Conservation (phyloP, 2,329 filamentous ascomycete genomes). For the Penicillium oxalicum region DNA sequence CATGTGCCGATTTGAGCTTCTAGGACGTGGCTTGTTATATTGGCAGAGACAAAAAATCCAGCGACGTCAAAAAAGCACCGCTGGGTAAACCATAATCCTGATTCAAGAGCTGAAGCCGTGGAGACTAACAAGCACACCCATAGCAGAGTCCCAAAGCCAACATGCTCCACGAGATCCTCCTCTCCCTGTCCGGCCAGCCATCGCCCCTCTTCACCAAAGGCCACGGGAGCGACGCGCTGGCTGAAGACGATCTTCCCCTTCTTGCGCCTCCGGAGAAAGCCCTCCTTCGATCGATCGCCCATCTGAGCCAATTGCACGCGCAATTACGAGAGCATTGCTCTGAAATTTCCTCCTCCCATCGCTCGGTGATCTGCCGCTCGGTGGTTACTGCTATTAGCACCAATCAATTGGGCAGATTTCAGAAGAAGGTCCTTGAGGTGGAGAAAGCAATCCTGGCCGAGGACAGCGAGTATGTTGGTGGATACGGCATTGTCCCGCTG, state of each 20-base stretch:
- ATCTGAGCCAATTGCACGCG: conserved; percentile 71
- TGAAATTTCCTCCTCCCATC: conserved; percentile 63
- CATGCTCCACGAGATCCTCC: conserved; percentile 98
- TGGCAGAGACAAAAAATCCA: conserved; percentile 32
- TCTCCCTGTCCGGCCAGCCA: conserved; percentile 89
- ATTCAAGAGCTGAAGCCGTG: neutral
- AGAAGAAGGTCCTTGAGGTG: conserved; percentile 75
- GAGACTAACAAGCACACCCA: neutral
- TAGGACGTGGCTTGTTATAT: conserved; percentile 40
- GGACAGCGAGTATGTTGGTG: conserved; percentile 76
- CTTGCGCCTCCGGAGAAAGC: conserved; percentile 75
- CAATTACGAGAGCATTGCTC: conserved; percentile 62
- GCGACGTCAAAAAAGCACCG: conserved; percentile 19
- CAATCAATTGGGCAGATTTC: conserved; percentile 71
- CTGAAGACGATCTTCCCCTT: conserved; percentile 46
- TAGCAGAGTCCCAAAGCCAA: conserved; percentile 24
- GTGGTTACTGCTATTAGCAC: conserved; percentile 72
- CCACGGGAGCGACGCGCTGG: conserved; percentile 44
- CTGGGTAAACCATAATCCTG: conserved; percentile 18
- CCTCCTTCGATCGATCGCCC: conserved; percentile 69
- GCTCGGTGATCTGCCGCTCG: conserved; percentile 78
- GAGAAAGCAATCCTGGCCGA: conserved; percentile 70
- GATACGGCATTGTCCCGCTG: conserved; percentile 87
- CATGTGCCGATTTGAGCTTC: conserved; percentile 45
- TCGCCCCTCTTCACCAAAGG: conserved; percentile 70